phyloP scores from a whole-genome alignment of 805 yeast species.

The Candida mattraensis region DNA sequence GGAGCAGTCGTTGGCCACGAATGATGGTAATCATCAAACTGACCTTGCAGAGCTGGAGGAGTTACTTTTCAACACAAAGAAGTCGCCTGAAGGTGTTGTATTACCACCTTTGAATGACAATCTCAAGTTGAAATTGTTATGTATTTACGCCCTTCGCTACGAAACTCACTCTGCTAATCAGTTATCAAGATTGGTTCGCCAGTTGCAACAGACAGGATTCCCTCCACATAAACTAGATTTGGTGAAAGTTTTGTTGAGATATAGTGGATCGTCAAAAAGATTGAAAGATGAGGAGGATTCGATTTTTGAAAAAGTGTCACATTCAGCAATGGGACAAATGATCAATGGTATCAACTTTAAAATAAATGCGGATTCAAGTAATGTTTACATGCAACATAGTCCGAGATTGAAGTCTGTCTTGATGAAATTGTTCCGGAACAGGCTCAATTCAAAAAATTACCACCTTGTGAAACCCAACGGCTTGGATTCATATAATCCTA shows the following conservation, averaged over 20 bases:
- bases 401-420: conserved; percentile 64
- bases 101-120: conserved; percentile 43
- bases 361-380: conserved; percentile 47
- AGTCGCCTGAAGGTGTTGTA: conserved; percentile 20
- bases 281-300: conserved; percentile 36
- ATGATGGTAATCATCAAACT: conserved; percentile 45
- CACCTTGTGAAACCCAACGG: conserved; percentile 22
- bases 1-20: conserved; percentile 81
- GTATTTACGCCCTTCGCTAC: conserved; percentile 73
- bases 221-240: conserved; percentile 40
- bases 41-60: conserved; percentile 59
- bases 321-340: conserved; percentile 24
- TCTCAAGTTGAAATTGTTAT: conserved; percentile 68
- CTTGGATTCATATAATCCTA: conserved; percentile 11
- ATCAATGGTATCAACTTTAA: conserved; percentile 36
- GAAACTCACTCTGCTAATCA: conserved; percentile 52
- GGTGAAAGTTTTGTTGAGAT: conserved; percentile 45
- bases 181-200: conserved; percentile 36
- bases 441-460: conserved; percentile 31
- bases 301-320: conserved; percentile 27
- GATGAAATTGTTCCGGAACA: conserved; percentile 40
- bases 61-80: conserved; percentile 41
- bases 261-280: conserved; percentile 45
- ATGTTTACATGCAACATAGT: conserved; percentile 87
- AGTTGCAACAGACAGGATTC: conserved; percentile 38